A percentile compares a stretch with the other conserved stretches of the same genome.
phyloP scores from a whole-genome alignment of 75 land plant species.

The Chamaecyparis obtusa region DNA sequence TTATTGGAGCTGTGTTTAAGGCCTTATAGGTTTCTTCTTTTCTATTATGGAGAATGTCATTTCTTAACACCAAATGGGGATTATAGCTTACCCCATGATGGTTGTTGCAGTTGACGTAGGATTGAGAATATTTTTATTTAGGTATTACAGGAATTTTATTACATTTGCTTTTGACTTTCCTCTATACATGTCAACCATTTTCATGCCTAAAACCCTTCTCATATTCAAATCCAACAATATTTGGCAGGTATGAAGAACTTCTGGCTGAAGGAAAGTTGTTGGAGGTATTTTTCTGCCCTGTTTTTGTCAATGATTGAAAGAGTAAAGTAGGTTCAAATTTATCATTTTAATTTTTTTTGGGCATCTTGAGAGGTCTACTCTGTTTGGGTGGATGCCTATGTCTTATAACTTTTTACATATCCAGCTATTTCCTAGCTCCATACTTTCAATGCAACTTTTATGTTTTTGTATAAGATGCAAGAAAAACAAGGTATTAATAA shows the following conservation, averaged over 20 bases:
- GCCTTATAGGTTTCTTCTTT: background rate
- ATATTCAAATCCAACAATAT: background rate
- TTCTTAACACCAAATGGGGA: background rate
- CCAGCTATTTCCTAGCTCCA: too few relatives aligned
- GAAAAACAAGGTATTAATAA: background rate
- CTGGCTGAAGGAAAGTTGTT: conserved; percentile 71
- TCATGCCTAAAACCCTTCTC: background rate
- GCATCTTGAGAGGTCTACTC: background rate
- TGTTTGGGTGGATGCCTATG: background rate
- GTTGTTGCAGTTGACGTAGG: background rate
- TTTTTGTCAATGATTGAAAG: background rate
- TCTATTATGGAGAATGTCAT: background rate
- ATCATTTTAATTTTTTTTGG: background rate
- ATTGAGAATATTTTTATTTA: background rate
- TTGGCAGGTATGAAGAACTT: conserved; percentile 75
- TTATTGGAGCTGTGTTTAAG: background rate
- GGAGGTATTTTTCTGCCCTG: conserved; percentile 47
- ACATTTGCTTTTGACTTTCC: background rate
- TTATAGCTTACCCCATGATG: background rate
- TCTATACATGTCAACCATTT: background rate
- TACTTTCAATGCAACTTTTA: too few relatives aligned
- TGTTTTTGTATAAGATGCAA: too few relatives aligned
- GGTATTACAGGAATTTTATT: background rate
- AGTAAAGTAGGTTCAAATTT: background rate
- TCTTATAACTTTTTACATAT: background rate